Percentiles rank a stretch among this genome's conserved stretches.
These are phyloP conservation scores for Cubamyces lactineus DNA, from an alignment of 768 basidiomycete genomes.

Conservation along the genomic window DNA sequence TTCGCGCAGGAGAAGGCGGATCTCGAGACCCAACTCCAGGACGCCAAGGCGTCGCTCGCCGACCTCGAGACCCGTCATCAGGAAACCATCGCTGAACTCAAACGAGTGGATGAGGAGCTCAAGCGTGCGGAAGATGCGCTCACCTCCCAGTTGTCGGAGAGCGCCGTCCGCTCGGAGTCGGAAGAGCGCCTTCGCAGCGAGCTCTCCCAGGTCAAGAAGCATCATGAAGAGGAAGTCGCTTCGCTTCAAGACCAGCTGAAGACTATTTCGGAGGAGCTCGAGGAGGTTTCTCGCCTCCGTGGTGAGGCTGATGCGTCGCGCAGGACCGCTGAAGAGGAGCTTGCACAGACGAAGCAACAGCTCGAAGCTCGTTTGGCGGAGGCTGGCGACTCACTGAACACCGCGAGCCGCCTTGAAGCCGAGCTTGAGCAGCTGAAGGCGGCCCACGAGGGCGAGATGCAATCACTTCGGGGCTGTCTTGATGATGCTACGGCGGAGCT, in stretches of 20 bases:
- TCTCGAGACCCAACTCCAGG: constrained; percentile 24
- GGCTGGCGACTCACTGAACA: constrained; percentile 23
- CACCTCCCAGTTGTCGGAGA: constrained; percentile 17
- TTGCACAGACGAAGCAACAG: constrained; percentile 27
- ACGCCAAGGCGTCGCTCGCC: constrained; percentile 18
- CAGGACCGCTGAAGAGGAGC: constrained; percentile 24
- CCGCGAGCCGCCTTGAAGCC: constrained; percentile 23
- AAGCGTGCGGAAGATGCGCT: constrained; percentile 27
- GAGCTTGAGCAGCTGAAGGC: constrained; percentile 16
- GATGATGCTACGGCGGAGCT: constrained; percentile 12
- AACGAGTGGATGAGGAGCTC: constrained; percentile 24
- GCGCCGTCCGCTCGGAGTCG: constrained; percentile 14
- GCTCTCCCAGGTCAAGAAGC: constrained; percentile 9
- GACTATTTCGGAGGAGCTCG: constrained; percentile 25
- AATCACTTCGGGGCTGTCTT: constrained; percentile 11
- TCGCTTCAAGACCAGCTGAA: constrained; percentile 27
- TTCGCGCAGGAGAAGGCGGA: constrained; percentile 22
- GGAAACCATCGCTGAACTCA: constrained; percentile 12
- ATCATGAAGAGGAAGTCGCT: constrained; percentile 14
- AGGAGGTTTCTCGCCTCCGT: constrained; percentile 16
- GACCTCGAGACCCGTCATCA: constrained; percentile 21
- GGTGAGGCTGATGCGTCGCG: constrained; percentile 20
- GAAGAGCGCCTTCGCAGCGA: constrained; percentile 21
- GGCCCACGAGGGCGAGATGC: constrained; percentile 13
- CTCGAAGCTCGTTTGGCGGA: constrained; percentile 33